Evolutionary conservation across 2,329 filamentous ascomycete genomes (phyloP).

Genomic region (Calonectria hawksworthii): DNA sequence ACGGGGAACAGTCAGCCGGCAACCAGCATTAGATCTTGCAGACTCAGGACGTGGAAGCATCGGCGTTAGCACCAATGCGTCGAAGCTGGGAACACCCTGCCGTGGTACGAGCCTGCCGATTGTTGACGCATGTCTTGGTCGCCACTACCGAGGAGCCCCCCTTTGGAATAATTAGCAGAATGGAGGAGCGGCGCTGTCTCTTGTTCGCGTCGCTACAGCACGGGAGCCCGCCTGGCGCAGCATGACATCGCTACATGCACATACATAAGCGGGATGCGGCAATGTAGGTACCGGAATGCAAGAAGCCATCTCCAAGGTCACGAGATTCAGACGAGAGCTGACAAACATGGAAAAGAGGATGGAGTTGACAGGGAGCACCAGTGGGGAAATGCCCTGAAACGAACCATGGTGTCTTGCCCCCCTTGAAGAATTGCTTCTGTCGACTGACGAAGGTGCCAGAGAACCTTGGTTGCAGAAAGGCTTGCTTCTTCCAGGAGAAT

Average conservation of each 20-base stretch:
- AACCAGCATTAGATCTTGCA: conserved; percentile 34
- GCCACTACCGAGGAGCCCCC: conserved; percentile 19
- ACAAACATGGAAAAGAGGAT: not conserved
- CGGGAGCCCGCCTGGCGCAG: not conserved
- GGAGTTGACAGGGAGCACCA: conserved; percentile 18
- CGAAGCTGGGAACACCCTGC: conserved; percentile 26
- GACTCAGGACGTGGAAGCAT: conserved; percentile 16
- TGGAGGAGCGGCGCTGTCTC: not conserved
- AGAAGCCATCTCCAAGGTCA: not conserved
- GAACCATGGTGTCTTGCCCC: conserved; percentile 34
- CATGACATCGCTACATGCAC: not conserved
- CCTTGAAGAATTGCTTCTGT: conserved; percentile 41
- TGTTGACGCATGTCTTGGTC: conserved; percentile 31
- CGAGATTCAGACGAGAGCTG: not conserved
- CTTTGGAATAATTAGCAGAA: not conserved
- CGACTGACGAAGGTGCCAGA: conserved; percentile 26
- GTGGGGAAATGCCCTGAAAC: conserved; percentile 43
- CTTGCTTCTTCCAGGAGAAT: conserved; percentile 39
- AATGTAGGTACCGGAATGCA: not conserved
- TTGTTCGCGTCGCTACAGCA: not conserved
- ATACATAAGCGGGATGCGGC: not conserved
- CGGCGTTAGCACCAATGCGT: conserved; percentile 23
- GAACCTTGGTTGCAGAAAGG: conserved; percentile 37
- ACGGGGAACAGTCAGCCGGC: conserved; percentile 19
- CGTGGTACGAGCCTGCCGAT: conserved; percentile 32